Base-by-base conservation (phyloP, 2,329 filamentous ascomycete genomes). In the Colletotrichum sp. region DNA sequence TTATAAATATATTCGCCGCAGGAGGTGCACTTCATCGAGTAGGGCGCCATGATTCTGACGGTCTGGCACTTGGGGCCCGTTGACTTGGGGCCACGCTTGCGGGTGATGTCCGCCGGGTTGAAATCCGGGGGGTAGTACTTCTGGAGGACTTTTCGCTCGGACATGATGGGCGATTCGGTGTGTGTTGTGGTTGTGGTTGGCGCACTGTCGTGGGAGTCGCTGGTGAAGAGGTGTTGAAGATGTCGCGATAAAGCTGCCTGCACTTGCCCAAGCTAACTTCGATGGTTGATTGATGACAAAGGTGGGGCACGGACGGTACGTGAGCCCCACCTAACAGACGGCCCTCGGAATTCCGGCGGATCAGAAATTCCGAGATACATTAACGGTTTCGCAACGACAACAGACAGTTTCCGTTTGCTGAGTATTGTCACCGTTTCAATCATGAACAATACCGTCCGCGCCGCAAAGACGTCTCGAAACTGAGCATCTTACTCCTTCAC, bases 11-110 rank as follows among this genome's bases (percentile, higher is more conserved):
- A 98, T 49, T 98, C 95, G 76, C 88, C 89, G 76, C 89, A 90
- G 1, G 84, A 85, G 4, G 85, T 85, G 83, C 95, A 96, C 82
- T 93, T 93, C 92, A 96, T 95, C 68, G 90, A 92, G 85, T 96
- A 97, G 6, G 95, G 95, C 1, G 95, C 94, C 95, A 98, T 98
- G 39, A 99, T 89, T 60, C 96, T 93, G 69, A 99, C 96, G 0
- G 94, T 95, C 81, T 98, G 95, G 10, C 95, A 90, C 80, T 95
- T 95, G 1, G 95, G 95, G 0, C 95, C 96, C 8, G 91, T 90
- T 72, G 92, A 88, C 83, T 96, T 96, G 10, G 92, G 91, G 32
- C 88, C 93, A 77, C 92, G 93, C 60, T 90, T 90, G 21, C 95
- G 92, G 30, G 90, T 90, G 85, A 99, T 91, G 81, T 94, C 93